Conservation (phyloP, 2,329 filamentous ascomycete species). For the Emericellopsis atlantica region DNA sequence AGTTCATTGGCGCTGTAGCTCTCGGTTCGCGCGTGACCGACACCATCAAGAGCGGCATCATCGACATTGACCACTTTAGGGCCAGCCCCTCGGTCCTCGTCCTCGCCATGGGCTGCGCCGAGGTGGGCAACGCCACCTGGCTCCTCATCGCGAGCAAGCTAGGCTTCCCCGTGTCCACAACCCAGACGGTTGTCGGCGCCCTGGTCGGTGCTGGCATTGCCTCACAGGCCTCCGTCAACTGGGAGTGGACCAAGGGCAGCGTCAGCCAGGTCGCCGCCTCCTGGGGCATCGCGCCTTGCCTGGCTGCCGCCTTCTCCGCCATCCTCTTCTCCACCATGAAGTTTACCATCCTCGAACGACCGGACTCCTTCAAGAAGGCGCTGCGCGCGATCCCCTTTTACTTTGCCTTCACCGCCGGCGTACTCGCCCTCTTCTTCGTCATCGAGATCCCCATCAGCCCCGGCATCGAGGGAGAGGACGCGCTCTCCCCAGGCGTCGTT, state of each 20-base stretch:
- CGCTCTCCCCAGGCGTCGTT: constrained; percentile 29
- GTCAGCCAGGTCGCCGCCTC: constrained; percentile 10
- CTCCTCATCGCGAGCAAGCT: constrained; percentile 24
- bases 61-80: constrained; percentile 23
- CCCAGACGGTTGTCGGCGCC: constrained; percentile 30
- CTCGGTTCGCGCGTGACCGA: constrained; percentile 32
- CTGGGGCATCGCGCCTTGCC: constrained; percentile 8
- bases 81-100: constrained; percentile 25
- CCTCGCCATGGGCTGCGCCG: constrained; percentile 26
- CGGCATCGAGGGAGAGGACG: neutral
- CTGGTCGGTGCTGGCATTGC: constrained; percentile 33
- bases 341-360: constrained; percentile 7
- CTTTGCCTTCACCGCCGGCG: constrained; percentile 9
- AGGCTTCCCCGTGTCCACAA: constrained; percentile 26
- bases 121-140: constrained; percentile 24
- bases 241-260: constrained; percentile 7
- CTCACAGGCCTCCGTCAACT: constrained; percentile 17
- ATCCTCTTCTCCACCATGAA: constrained; percentile 6
- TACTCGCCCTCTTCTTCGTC: constrained; percentile 10
- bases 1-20: constrained; percentile 33
- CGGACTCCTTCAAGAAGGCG: constrained; percentile 7
- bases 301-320: constrained; percentile 7
- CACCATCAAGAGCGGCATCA: constrained; percentile 33
- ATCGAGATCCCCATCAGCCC: constrained; percentile 1
- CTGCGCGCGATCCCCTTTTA: constrained; percentile 11